These are phyloP conservation scores for Stephania japonica DNA, from an alignment of 164 flowering plant genomes.

Conservation along the genomic window DNA sequence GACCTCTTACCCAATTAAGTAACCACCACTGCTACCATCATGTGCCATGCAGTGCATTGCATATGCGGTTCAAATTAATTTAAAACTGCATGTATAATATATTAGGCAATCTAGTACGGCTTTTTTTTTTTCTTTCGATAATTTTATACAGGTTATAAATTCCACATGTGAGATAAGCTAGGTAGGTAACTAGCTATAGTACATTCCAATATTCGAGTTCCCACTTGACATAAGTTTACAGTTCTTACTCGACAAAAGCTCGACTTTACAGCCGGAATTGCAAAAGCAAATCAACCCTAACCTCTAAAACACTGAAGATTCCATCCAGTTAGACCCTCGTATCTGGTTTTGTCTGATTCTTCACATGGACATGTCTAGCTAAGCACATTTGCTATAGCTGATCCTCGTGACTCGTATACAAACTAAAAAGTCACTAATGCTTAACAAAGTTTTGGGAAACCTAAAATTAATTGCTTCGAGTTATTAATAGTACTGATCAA, in stretches of 20 bases:
- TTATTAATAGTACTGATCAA: neutral
- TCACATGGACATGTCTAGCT: neutral
- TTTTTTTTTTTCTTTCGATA: too few species aligned
- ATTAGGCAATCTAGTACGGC: too few species aligned
- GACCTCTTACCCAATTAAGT: too few species aligned
- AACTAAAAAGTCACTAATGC: neutral
- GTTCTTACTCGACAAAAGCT: conserved; percentile 3
- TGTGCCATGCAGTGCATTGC: too few species aligned
- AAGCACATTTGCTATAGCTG: neutral
- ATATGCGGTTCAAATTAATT: too few species aligned
- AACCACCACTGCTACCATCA: too few species aligned
- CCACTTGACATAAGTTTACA: conserved; percentile 5
- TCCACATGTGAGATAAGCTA: neutral
- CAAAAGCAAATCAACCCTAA: neutral
- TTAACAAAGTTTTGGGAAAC: neutral
- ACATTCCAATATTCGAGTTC: neutral
- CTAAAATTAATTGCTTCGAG: neutral
- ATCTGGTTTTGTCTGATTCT: neutral
- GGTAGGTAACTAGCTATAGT: neutral
- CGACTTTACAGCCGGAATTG: conserved; percentile 8
- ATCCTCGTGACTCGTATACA: neutral
- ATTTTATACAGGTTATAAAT: too few species aligned
- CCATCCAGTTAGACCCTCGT: neutral
- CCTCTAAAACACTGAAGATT: conserved; percentile 1
- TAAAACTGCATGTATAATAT: too few species aligned